Base-by-base conservation (phyloP, 257 asterid species). In the Solanum chilense region DNA sequence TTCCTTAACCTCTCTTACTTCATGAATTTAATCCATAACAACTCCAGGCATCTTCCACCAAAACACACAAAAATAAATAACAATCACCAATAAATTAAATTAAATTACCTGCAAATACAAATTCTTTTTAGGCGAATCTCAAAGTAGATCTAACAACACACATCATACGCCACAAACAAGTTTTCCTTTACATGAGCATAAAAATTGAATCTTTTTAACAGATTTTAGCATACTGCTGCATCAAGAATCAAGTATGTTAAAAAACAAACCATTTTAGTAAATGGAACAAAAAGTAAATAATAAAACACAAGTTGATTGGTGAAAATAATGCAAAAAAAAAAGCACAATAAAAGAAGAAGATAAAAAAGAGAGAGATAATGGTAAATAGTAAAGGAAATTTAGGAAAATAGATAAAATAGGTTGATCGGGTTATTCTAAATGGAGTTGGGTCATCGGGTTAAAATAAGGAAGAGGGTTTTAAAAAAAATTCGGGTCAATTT, bases 31-130 rank as follows among this genome's bases (percentile, higher is more conserved):
- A 89, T 93, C 96, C 92, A 87, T 87, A 86, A 93, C 94, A 86
- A 95, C 88, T 87, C 95, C 97, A 84, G 98, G 98, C 98, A 94
- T 95, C 84, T 85, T 85, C 78, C 45, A 64, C 37, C 6, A 68
- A 64, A 62, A 62, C 69, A 86, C 73, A 87, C 70, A 90, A 89
- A 87, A 76, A 89, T 15, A 86, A 90, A 31, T 68, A 84, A 90
- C 47, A 14, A 85, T 83, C 91, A 62, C 93, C 83, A 29, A 35
- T 9, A 82, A 86, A 88, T 89, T 69, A 83, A 88, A 90, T 85
- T 88, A 88, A 58, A 84, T 74, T 81, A 86, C 91, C 94, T 87
- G 90, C 90, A 91, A 85, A 25, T 25, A 1, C 69, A 47, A 71
- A 49, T 2, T 86, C 71, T 39, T 76, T 77, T 6, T 69, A 33